Evolutionary conservation across 495 filamentous ascomycete species (phyloP).

Genomic region (Pseudoneurospora amorphoporcata): DNA sequence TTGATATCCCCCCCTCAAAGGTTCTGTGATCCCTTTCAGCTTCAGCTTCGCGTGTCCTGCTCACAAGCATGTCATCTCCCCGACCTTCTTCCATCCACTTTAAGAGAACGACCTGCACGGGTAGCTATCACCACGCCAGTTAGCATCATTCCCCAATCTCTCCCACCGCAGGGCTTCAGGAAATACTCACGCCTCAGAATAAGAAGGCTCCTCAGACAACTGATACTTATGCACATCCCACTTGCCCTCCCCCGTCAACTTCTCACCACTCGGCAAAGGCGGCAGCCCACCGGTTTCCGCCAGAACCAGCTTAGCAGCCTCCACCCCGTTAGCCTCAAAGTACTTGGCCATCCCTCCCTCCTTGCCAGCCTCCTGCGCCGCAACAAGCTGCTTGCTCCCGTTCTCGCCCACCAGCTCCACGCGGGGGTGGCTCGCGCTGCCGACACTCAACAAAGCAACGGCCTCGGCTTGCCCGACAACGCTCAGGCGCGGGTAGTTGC

Average conservation of each 20-base stretch:
- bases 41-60: background rate
- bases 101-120: constrained; percentile 27
- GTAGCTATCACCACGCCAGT: constrained; percentile 17
- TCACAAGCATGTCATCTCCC: background rate
- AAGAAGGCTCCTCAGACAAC: constrained; percentile 46
- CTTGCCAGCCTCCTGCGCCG: constrained; percentile 68
- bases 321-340: constrained; percentile 57
- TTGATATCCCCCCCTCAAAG: background rate
- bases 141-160: constrained; percentile 7
- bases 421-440: constrained; percentile 69
- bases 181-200: constrained; percentile 44
- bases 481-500: constrained; percentile 75
- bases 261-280: constrained; percentile 64
- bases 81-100: background rate
- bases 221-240: constrained; percentile 47
- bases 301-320: constrained; percentile 53
- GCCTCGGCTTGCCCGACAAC: constrained; percentile 76
- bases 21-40: background rate
- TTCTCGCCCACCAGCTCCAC: constrained; percentile 78
- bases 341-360: constrained; percentile 58
- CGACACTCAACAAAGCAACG: constrained; percentile 74
- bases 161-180: background rate
- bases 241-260: constrained; percentile 23
- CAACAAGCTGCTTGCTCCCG: constrained; percentile 68
- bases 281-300: constrained; percentile 58